Percentiles rank a stretch among this genome's conserved stretches.
Conservation (phyloP, 352 stramenopile species). For the Plasmopara viticola region DNA sequence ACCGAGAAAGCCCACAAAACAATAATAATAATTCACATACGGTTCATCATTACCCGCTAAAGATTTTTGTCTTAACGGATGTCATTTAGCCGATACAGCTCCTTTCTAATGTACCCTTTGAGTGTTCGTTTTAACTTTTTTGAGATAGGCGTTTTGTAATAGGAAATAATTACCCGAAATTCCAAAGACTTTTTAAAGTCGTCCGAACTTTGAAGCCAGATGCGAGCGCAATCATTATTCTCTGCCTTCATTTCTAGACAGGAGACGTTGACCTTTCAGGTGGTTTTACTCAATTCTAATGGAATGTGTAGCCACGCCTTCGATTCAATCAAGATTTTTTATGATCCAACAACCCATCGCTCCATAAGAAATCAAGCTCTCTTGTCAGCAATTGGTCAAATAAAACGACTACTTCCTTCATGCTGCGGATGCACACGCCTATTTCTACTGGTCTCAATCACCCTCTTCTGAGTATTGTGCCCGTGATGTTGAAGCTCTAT, state of each 20-base stretch:
- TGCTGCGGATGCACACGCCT: not conserved
- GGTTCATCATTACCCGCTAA: constrained; percentile 3
- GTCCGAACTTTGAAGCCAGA: not conserved
- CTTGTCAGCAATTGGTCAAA: not conserved
- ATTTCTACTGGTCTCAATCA: not conserved
- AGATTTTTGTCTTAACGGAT: constrained; percentile 1
- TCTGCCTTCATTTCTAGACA: not conserved
- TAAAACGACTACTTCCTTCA: not conserved
- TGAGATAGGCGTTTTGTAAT: not conserved
- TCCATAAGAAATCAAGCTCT: not conserved
- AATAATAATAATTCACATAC: constrained; percentile 5
- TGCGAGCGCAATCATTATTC: not conserved
- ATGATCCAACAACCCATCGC: not conserved
- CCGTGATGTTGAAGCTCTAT: not conserved
- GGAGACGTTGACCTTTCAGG: not conserved
- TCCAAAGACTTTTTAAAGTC: not conserved
- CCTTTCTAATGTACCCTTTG: not conserved
- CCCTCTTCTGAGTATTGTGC: not conserved
- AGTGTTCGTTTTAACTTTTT: not conserved
- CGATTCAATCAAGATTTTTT: not conserved
- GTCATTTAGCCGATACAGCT: not conserved
- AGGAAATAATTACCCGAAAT: not conserved
- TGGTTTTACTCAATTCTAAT: not conserved
- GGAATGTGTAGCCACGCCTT: not conserved
- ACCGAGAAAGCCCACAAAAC: too few relatives aligned